Evolutionary conservation across 305 asterid genomes (phyloP).

Genomic region (Stenogyne calaminthoides): DNA sequence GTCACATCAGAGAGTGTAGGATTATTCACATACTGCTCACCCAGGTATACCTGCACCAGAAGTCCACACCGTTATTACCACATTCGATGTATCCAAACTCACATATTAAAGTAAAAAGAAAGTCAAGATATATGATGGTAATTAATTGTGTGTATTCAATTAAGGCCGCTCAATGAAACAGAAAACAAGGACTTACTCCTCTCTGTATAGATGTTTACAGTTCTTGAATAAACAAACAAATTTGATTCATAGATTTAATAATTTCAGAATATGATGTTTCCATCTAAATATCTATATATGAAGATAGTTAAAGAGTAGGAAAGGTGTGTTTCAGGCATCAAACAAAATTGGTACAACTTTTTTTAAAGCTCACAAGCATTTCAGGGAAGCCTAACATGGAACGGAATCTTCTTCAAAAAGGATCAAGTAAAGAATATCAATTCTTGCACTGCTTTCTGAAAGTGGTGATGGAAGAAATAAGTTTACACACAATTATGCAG

Average conservation of each 20-base stretch:
- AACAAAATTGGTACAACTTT: neutral
- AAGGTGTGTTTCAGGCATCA: neutral
- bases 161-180: neutral
- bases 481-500: slow-evolving; percentile 2
- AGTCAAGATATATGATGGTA: neutral
- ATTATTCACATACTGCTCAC: slow-evolving; percentile 92
- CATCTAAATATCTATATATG: neutral
- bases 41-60: slow-evolving; percentile 85
- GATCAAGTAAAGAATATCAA: neutral
- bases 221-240: neutral
- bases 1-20: slow-evolving; percentile 92
- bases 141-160: slow-evolving; percentile 3
- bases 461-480: neutral
- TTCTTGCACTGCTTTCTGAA: neutral
- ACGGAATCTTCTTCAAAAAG: neutral
- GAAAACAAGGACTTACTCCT: neutral
- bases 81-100: neutral
- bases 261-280: neutral
- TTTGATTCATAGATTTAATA: neutral
- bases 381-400: neutral
- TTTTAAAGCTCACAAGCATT: neutral
- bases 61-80: slow-evolving; percentile 13
- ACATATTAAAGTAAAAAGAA: slow-evolving; percentile 14
- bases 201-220: neutral
- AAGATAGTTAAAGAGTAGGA: neutral